Evolutionary conservation across 2,329 filamentous ascomycete genomes (phyloP).

Genomic region (Coleophoma eucalyptorum): DNA sequence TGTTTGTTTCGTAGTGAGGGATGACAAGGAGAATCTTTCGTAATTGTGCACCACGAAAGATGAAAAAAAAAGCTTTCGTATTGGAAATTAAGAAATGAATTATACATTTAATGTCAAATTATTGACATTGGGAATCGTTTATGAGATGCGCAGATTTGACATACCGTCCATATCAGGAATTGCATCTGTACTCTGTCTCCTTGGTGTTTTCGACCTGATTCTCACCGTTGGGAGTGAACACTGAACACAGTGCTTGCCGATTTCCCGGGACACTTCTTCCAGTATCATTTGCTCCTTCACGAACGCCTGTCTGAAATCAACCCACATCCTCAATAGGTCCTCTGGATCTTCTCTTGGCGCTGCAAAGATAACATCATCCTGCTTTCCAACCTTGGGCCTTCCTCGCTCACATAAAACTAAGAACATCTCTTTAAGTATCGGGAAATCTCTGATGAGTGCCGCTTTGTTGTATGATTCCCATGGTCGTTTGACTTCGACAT

Average conservation of each 20-base stretch:
- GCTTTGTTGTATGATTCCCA: constrained; percentile 51
- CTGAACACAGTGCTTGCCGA: constrained; percentile 14
- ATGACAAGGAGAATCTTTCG: no score
- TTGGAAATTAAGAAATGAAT: no score
- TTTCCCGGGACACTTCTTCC: constrained; percentile 16
- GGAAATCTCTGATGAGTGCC: constrained; percentile 38
- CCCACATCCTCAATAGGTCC: constrained; percentile 18
- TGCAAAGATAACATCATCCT: constrained; percentile 14
- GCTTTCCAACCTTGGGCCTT: not conserved
- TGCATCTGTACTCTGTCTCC: not conserved
- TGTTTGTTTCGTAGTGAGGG: no score
- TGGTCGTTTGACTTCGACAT: constrained; percentile 37
- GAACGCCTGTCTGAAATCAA: constrained; percentile 21
- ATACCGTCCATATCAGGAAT: not conserved
- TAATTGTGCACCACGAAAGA: no score
- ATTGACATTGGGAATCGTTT: no score
- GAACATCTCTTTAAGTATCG: constrained; percentile 21
- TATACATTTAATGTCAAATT: no score
- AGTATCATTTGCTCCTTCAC: constrained; percentile 18
- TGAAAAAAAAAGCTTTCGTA: no score
- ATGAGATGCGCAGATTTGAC: not conserved
- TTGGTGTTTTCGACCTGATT: constrained; percentile 11
- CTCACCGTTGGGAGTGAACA: constrained; percentile 20
- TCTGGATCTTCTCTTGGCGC: constrained; percentile 15
- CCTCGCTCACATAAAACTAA: constrained; percentile 15